Evolutionary conservation across 495 filamentous ascomycete species (phyloP).

Genomic region (Xylaria palmicola): DNA sequence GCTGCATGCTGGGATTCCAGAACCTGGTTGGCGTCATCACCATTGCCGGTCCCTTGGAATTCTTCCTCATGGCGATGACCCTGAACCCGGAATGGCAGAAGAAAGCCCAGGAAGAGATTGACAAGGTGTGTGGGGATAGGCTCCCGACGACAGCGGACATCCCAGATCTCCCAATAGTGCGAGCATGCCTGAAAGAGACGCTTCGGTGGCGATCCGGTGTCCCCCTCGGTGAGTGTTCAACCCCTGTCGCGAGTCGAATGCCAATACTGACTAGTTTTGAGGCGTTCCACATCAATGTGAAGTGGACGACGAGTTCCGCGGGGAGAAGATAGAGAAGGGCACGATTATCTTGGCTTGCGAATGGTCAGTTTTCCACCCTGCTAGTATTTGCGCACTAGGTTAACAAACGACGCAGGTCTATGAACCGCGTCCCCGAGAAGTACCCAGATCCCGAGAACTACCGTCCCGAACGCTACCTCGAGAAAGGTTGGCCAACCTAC

Average conservation of each 20-base stretch:
- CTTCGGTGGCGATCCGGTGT: constrained; percentile 59
- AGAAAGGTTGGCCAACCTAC: constrained; percentile 54
- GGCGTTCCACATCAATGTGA: constrained; percentile 55
- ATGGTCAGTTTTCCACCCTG: constrained; percentile 36
- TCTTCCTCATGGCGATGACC: constrained; percentile 51
- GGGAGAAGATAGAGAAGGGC: constrained; percentile 51
- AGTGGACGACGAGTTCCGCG: constrained; percentile 47
- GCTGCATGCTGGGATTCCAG: constrained; percentile 50
- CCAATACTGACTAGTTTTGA: constrained; percentile 16
- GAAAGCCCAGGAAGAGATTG: constrained; percentile 58
- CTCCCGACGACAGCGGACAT: constrained; percentile 50
- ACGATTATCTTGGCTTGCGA: constrained; percentile 55
- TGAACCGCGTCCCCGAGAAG: constrained; percentile 47
- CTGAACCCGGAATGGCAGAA: constrained; percentile 48
- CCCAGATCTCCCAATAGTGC: constrained; percentile 47
- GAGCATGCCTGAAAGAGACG: constrained; percentile 61
- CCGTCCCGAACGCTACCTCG: constrained; percentile 54
- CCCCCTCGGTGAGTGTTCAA: constrained; percentile 38
- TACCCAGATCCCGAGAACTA: constrained; percentile 56
- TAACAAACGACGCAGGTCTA: constrained; percentile 35
- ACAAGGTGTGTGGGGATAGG: constrained; percentile 53
- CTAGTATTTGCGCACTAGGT: not conserved
- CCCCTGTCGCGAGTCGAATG: not conserved
- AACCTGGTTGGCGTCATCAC: constrained; percentile 50
- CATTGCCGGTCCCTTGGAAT: constrained; percentile 46